Evolutionary conservation across 2,329 filamentous ascomycete genomes (phyloP).

Genomic region (Claviceps fusiformis): DNA sequence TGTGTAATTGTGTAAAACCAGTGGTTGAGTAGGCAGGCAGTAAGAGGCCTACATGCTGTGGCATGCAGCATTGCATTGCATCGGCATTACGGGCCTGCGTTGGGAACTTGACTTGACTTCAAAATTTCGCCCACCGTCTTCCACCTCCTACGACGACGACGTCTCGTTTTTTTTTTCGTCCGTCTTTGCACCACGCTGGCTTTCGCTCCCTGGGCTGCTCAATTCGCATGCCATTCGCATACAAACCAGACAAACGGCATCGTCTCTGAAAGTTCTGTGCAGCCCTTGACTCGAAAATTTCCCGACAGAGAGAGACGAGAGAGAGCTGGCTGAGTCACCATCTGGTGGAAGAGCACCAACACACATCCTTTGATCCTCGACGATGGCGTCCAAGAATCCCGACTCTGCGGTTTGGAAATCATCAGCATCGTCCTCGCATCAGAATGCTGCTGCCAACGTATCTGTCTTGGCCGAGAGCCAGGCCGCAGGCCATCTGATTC

Average conservation of each 20-base stretch:
- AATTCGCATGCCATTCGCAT: background rate
- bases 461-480: conserved; percentile 6
- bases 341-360: background rate
- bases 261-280: background rate
- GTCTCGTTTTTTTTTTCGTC: background rate
- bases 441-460: conserved; percentile 5
- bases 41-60: background rate
- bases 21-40: background rate
- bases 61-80: background rate
- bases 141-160: background rate
- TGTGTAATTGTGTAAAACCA: background rate
- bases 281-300: background rate
- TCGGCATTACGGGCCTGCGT: background rate
- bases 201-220: background rate
- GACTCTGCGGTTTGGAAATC: conserved; percentile 1
- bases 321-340: background rate
- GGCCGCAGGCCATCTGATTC: conserved; percentile 5
- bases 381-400: background rate
- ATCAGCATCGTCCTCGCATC: conserved; percentile 5
- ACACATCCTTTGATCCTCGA: background rate
- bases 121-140: background rate
- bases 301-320: background rate
- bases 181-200: background rate
- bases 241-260: background rate
- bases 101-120: background rate